Evolutionary conservation across 73 alveolate species (phyloP).

Genomic region (Paramecium octaurelia): DNA sequence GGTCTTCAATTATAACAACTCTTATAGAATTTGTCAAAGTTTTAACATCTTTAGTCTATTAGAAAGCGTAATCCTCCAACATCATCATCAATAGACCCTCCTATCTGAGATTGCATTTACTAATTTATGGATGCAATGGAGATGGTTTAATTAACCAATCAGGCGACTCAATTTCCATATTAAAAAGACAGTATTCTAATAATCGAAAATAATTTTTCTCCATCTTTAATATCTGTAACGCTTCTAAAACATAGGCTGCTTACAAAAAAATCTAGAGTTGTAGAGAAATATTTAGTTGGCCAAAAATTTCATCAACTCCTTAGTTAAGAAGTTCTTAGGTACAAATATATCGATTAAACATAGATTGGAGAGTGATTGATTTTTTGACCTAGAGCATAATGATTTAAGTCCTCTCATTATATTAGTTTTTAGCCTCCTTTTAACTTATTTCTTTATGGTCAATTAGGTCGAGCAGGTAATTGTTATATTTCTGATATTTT

Average conservation of each 20-base stretch:
- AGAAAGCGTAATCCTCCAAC: background rate
- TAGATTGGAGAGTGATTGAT: conserved; percentile 58
- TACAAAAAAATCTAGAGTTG: background rate
- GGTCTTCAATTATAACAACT: background rate
- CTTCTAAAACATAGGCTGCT: background rate
- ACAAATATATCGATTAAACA: conserved; percentile 40
- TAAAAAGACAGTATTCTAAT: conserved; percentile 23
- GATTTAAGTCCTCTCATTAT: background rate
- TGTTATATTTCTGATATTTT: background rate
- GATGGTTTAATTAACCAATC: conserved; percentile 55
- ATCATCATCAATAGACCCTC: background rate
- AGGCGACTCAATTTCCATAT: background rate
- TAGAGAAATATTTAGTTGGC: background rate
- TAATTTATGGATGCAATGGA: conserved; percentile 23
- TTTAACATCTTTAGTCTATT: background rate
- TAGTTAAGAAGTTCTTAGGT: background rate
- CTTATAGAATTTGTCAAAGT: background rate
- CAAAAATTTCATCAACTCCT: conserved; percentile 25
- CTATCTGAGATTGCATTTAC: background rate
- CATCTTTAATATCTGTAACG: conserved; percentile 27
- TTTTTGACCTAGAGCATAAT: conserved; percentile 42
- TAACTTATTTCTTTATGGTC: background rate
- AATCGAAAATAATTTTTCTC: conserved; percentile 49
- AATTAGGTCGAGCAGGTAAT: background rate
- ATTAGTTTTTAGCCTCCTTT: background rate